Conservation (phyloP, 2,329 filamentous ascomycete genomes). For the Diplodia scrobiculata region DNA sequence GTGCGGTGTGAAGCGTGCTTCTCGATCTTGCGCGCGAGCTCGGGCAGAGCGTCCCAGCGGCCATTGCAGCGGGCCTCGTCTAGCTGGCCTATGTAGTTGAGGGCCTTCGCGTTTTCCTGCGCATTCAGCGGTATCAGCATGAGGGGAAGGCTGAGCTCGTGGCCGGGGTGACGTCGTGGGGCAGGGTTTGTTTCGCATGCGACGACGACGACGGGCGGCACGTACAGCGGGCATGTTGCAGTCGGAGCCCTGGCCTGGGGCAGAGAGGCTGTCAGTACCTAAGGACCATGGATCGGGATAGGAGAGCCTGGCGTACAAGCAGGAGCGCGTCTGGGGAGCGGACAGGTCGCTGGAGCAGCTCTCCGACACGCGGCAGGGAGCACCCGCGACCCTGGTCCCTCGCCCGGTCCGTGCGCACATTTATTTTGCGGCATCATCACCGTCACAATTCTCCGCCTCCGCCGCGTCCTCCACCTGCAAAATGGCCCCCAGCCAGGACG, state of each 20-base stretch:
- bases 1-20: slow-evolving; percentile 86
- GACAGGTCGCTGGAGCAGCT: slow-evolving; percentile 15
- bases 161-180: slow-evolving; percentile 29
- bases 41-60: slow-evolving; percentile 81
- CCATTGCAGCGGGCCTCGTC: slow-evolving; percentile 86
- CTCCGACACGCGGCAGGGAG: slow-evolving; percentile 27
- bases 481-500: slow-evolving; percentile 26
- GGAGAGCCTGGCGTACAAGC: slow-evolving; percentile 16
- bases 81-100: slow-evolving; percentile 77
- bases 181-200: slow-evolving; percentile 11
- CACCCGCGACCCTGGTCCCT: slow-evolving; percentile 14
- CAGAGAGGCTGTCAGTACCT: slow-evolving; percentile 2
- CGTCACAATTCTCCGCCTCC: slow-evolving; percentile 12
- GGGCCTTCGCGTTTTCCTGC: slow-evolving; percentile 70
- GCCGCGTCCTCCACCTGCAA: neutral
- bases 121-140: slow-evolving; percentile 28
- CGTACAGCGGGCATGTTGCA: slow-evolving; percentile 26
- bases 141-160: slow-evolving; percentile 9
- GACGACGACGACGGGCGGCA: neutral
- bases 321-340: slow-evolving; percentile 24
- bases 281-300: neutral
- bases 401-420: slow-evolving; percentile 18
- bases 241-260: slow-evolving; percentile 15
- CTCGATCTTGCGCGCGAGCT: slow-evolving; percentile 87
- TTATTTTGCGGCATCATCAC: slow-evolving; percentile 19